Evolutionary conservation across 352 stramenopile species (phyloP), one percentile per base, ranked within the genome.

Genomic region (Thraustotheca clavata): DNA sequence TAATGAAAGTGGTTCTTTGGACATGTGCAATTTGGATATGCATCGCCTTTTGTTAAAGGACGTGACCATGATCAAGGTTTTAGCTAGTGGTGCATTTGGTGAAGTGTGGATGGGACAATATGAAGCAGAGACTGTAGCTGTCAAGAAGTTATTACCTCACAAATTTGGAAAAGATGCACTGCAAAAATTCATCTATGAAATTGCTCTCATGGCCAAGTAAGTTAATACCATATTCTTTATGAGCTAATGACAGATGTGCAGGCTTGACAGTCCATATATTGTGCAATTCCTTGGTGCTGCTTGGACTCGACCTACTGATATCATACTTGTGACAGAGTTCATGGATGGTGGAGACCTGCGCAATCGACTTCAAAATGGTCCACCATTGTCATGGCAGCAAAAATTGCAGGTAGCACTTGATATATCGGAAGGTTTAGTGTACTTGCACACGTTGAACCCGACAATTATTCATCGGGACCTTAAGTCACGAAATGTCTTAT

Each of bases 61-160:
- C 18, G 35, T 65, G 11, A 11, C 8, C 12, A 14, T 65, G 6
- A 26, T 55, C 35, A 65, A 65, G 33, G 27, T 34, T 14, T 20
- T 65, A 2, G 57, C 57, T 14, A 27, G 39, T 43, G 83, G 83
- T 60, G 83, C 80, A 27, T 90, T 80, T 46, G 83, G 83, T 8
- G 78, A 93, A 59, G 83, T 93, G 12, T 93, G 81, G 81, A 61
- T 89, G 14, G 81, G 81, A 7, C 75, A 88, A 65, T 88, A 85
- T 48, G 77, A 89, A 59, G 70, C 75, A 33, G 70, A 74, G 3
- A 86, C 86, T 59, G 78, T 92, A 18, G 83, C 83, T 4, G 80
- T 92, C 65, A 92, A 92, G 70, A 50, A 32, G 38, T 24, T 65
- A 11, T 46, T 65, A 4, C 7, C 66, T 26, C 74, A 82, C 48